Evolutionary conservation across 2,329 filamentous ascomycete genomes (phyloP), one percentile per base, ranked within the genome.

Genomic region (Paecilomyces sp.): DNA sequence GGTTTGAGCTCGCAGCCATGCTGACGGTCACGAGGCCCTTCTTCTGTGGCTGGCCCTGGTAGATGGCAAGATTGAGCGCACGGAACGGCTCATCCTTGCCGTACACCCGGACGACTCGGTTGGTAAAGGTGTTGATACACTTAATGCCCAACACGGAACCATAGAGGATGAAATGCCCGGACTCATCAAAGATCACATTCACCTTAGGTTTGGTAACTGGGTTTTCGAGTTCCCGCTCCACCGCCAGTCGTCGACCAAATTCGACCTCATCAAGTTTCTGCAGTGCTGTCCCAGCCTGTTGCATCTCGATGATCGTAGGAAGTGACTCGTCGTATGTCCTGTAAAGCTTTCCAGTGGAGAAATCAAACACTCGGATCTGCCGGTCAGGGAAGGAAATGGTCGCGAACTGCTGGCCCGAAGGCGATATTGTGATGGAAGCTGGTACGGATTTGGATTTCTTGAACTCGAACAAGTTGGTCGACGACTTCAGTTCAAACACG

Each of bases 261-360:
- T 99, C 94, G 3, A 97, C 85, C 63, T 91, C 86, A 59, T 97
- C 94, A 0, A 99, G 78, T 65, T 91, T 91, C 60, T 91, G 86
- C 7, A 89, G 77, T 0, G 89, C 87, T 0, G 89, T 94, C 0
- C 92, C 92, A n/a, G 91, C 90, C 76, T 96, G 91, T 68, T 99
- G 93, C 91, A 97, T 96, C 63, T 95, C 91, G 57, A 91, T 92
- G 53, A 95, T 87, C 1, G 91, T 94, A 59, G 88, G 82, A 11
- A 99, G 82, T 3, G 93, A 97, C 73, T 99, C 94, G 68, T 99
- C 95, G 69, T 99, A 99, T 1, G 91, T 94, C 41, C 93, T 87
- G 68, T 93, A 88, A 3, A 99, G 82, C 74, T 96, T 97, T 11
- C 86, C 94, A 0, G 90, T 87, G 1, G 87, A 84, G 70, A 99